Base-by-base conservation (phyloP, 257 asterid species). In the Anisodus tanguticus region DNA sequence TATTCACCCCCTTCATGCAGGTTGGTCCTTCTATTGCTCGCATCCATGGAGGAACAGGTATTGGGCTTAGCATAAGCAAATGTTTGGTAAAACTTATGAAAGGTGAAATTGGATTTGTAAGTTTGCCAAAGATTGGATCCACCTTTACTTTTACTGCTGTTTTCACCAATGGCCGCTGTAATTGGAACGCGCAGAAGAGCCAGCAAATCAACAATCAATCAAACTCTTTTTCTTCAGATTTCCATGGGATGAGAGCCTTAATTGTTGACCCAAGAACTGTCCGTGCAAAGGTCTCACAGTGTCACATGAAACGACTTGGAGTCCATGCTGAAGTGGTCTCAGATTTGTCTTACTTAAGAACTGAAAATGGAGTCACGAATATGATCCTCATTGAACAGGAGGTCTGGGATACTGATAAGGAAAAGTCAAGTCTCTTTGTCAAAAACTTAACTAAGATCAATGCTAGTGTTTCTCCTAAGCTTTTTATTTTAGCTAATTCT, bases 51-150 rank as follows among this genome's bases (percentile, higher is more conserved):
- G 99, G 99, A 82, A 96, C 99, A 0, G 99, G 99, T 26, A 96
- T 96, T 12, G 99, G 99, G 15, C 84, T 96, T 35, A 96, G 99
- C 94, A 96, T 96, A 77, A 96, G 97, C 91, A 92, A 95, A 93
- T 94, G 98, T 87, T 90, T 96, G 88, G 99, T 96, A 87, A 94
- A 93, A 60, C 99, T 96, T 83, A 96, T 96, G 99, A 95, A 92
- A 84, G 99, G 99, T 13, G 97, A 96, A 88, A 94, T 96, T 5
- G 98, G 98, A 85, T 79, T 96, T 59, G 94, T 87, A 4, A 96
- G 99, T 88, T 85, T 72, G 60, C 98, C 99, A 0, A 88, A 85
- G 15, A 84, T 92, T 8, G 99, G 99, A 22, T 94, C 99, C 5
- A 94, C 99, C 39, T 95, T 96, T 72, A 92, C 95, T 80, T 96